Conservation (phyloP, 2,329 filamentous ascomycete species). For the Mycosphaerella arachidis region DNA sequence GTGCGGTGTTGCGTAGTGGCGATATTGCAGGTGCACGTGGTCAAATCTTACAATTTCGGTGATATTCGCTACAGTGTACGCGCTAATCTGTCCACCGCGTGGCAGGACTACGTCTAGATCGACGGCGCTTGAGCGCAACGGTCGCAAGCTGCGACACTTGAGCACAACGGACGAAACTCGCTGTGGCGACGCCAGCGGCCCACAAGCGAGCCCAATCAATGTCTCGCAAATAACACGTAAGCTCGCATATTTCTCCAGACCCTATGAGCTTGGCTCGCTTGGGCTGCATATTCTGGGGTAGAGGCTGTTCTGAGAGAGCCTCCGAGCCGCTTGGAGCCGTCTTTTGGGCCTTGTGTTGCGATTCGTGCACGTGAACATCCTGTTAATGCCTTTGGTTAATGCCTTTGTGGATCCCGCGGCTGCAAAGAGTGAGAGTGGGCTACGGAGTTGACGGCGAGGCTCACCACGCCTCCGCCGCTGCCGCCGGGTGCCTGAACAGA, state of each 20-base stretch:
- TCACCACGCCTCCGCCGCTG: neutral
- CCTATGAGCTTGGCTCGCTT: neutral
- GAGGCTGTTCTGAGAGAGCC: neutral
- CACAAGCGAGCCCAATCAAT: constrained; percentile 1
- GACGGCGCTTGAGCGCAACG: neutral
- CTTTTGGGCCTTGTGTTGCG: neutral
- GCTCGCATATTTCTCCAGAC: constrained; percentile 3
- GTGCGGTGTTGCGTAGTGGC: too few relatives aligned
- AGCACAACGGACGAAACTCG: neutral
- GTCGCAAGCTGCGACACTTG: neutral
- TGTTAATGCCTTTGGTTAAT: neutral
- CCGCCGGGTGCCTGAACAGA: neutral
- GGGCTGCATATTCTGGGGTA: constrained; percentile 11
- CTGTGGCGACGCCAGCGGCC: neutral
- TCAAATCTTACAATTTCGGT: too few relatives aligned
- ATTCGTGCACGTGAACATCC: neutral
- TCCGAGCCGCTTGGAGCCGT: neutral
- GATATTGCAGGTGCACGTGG: too few relatives aligned
- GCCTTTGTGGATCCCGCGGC: neutral
- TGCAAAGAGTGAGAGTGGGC: neutral
- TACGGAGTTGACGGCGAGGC: neutral
- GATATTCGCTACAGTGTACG: too few relatives aligned
- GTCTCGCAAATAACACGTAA: neutral
- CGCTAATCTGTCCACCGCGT: too few relatives aligned
- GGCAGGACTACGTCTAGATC: neutral